These are phyloP conservation scores for Apophysomyces elegans DNA, from an alignment of 371 early-diverging fungal genomes.

Conservation along the genomic window DNA sequence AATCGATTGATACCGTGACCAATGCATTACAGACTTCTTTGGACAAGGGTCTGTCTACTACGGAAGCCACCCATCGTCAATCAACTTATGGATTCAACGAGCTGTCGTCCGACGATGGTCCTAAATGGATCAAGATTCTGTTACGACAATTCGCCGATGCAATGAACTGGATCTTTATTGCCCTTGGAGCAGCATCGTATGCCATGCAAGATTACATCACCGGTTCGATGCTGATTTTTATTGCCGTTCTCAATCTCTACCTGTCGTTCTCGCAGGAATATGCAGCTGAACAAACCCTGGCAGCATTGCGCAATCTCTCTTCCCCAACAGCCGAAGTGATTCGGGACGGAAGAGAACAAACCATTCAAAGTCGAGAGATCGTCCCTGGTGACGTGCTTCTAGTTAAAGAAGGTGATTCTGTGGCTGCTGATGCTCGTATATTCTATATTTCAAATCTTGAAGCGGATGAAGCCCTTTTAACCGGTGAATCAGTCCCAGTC, in stretches of 20 bases:
- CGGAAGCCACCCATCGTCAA: constrained; percentile 22
- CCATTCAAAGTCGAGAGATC: constrained; percentile 67
- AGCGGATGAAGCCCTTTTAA: constrained; percentile 83
- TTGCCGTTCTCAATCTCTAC: constrained; percentile 77
- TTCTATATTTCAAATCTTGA: constrained; percentile 80
- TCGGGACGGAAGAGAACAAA: constrained; percentile 71
- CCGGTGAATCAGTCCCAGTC: constrained; percentile 81
- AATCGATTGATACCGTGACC: constrained; percentile 18
- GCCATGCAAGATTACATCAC: constrained; percentile 63
- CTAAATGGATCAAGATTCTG: constrained; percentile 71
- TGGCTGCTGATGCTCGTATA: constrained; percentile 86
- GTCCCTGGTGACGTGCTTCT: constrained; percentile 91
- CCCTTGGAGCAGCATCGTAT: constrained; percentile 64
- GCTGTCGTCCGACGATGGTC: constrained; percentile 50
- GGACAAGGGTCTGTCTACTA: constrained; percentile 18
- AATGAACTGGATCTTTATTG: constrained; percentile 79
- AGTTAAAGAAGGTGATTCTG: constrained; percentile 86
- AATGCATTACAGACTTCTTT: constrained; percentile 17
- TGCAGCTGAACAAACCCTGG: constrained; percentile 87
- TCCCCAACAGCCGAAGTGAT: constrained; percentile 81
- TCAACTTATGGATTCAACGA: constrained; percentile 29
- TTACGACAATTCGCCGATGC: constrained; percentile 80
- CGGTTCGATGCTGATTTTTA: constrained; percentile 68
- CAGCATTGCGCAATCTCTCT: constrained; percentile 78
- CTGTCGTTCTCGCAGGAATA: constrained; percentile 89